Base-by-base conservation (phyloP, 495 filamentous ascomycete genomes). In the Talaromyces liani region DNA sequence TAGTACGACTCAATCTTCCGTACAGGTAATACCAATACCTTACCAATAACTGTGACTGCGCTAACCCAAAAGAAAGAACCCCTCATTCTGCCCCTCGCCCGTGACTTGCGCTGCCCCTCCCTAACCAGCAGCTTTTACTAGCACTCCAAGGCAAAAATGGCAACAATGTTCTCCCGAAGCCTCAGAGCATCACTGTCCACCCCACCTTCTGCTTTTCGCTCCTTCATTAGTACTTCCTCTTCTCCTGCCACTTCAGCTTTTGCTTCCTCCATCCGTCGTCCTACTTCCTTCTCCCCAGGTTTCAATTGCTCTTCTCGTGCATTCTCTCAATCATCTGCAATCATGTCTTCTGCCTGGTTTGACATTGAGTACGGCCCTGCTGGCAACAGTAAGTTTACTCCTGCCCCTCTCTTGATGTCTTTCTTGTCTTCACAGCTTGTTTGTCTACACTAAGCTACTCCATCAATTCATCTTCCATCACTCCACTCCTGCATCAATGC, bases 261-360 rank as follows among this genome's bases (percentile, higher is more conserved):
- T 60, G 29, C 64, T 55, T 68, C 69, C 71, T 68, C 68, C 71
- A 73, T 77, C 77, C 76, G 70, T 75, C 78, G 73, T 77, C 76
- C 75, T 70, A 72, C 69, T 71, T 73, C 68, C 63, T 62, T 36
- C 27, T 66, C 65, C 61, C 36, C 36, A 41, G 36, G 36, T 16
- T 66, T 75, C 74, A 77, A 78, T 80, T 78, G 75, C 71, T 58
- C 69, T 51, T 67, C 65, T 62, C 79, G 85, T 73, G 77, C 77
- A 67, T 91, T 91, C 75, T 82, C 83, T 70, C 76, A 86, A 71
- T 82, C 87, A 65, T 69, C 84, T 69, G 74, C 82, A 73, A 82
- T 75, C 73, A 91, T 91, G 89, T 79, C 85, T 77, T 82, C 88
- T 74, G 80, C 75, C 65, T 91, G 77, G 75, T 91, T 91, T 78